phyloP scores from a whole-genome alignment of 305 asterid species.

The Solanum hybrid region DNA sequence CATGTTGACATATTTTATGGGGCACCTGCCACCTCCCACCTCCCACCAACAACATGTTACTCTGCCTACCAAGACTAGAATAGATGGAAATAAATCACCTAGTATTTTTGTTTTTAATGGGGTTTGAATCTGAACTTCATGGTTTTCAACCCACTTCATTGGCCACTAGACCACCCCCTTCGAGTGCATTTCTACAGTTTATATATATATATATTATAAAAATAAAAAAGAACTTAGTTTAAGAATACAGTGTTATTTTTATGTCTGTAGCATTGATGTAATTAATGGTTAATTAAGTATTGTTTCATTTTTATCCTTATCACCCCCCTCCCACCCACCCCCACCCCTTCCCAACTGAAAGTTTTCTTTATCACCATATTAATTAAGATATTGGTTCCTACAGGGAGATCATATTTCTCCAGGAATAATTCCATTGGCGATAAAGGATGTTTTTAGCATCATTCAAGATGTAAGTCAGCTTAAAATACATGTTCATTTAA shows the following conservation, averaged over 20 bases:
- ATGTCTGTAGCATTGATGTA: background rate
- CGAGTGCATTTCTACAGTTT: background rate
- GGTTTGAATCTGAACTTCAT: background rate
- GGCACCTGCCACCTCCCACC: background rate
- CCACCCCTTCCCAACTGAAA: background rate
- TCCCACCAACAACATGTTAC: background rate
- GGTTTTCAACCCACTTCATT: background rate
- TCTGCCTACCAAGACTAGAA: background rate
- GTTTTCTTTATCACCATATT: background rate
- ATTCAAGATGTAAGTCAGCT: conserved; percentile 83
- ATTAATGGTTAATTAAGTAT: background rate
- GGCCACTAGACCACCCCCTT: background rate
- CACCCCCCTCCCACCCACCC: background rate
- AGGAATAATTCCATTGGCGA: conserved; percentile 94
- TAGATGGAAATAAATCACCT: background rate
- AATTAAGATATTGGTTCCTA: conserved; percentile 6
- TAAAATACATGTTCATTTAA: background rate
- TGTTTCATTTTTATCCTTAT: background rate
- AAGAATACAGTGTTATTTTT: background rate
- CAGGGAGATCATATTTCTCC: conserved; percentile 96
- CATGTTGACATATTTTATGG: background rate
- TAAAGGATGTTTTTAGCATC: conserved; percentile 97
- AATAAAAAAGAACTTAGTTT: background rate
- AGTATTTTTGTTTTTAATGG: background rate
- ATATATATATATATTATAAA: background rate